Evolutionary conservation across 2,329 filamentous ascomycete species (phyloP).

Genomic region (Epichloe typhina): DNA sequence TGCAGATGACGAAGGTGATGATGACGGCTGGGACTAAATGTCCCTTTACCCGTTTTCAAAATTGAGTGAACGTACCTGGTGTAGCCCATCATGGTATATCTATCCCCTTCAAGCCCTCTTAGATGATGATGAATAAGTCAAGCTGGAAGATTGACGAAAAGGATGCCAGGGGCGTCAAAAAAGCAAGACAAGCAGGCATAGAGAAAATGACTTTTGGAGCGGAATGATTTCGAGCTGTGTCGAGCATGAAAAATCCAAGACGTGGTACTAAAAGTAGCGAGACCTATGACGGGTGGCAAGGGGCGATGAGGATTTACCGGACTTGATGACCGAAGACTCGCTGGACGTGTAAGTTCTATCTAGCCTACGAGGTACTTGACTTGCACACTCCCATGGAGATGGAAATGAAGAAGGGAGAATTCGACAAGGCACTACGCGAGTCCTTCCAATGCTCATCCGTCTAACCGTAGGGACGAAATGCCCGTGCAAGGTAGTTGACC

Average conservation of each 20-base stretch:
- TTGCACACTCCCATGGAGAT: no score
- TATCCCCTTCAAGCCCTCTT: not conserved
- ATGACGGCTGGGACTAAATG: constrained; percentile 53
- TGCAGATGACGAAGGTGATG: constrained; percentile 62
- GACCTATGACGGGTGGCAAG: not conserved
- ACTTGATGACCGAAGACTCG: no score
- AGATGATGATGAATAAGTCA: not conserved
- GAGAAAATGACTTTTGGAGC: not conserved
- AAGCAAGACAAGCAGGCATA: not conserved
- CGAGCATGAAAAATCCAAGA: constrained; percentile 3
- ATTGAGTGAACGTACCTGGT: not conserved
- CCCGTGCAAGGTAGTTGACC: no score
- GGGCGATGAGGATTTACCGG: not conserved
- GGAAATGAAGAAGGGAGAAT: no score
- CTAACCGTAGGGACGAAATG: no score
- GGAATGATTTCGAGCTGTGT: not conserved
- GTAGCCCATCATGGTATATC: no score
- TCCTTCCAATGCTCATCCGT: no score
- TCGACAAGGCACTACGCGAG: no score
- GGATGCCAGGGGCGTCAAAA: not conserved
- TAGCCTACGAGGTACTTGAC: no score
- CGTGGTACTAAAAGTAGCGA: not conserved
- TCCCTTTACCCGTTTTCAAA: constrained; percentile 9
- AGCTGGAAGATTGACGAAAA: not conserved
- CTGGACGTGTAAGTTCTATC: no score